Evolutionary conservation across 495 filamentous ascomycete genomes (phyloP).

Genomic region (Podospora australis): DNA sequence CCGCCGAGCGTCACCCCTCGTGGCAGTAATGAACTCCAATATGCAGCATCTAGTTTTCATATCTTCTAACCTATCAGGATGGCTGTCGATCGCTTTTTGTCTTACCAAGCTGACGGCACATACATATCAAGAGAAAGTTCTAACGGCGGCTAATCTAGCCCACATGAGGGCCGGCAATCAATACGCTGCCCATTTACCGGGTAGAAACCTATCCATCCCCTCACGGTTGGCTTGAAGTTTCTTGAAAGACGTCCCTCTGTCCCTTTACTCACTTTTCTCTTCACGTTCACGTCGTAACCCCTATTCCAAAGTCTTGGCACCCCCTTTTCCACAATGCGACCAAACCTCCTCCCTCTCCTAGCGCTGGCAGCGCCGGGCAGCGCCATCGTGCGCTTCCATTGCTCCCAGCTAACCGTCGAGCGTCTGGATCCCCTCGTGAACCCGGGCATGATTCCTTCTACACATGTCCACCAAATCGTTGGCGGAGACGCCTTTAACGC

Average conservation of each 20-base stretch:
- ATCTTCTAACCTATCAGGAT: no score
- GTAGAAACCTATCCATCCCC: background rate
- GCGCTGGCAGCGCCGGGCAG: background rate
- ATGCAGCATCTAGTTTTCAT: no score
- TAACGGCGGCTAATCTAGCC: no score
- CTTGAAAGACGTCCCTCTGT: background rate
- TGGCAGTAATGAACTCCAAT: no score
- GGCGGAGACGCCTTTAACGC: constrained; percentile 46
- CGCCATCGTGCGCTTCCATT: constrained; percentile 10
- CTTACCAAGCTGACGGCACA: no score
- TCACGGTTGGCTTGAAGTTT: background rate
- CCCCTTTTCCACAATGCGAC: no score
- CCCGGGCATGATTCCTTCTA: constrained; percentile 32
- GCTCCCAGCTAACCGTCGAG: constrained; percentile 21
- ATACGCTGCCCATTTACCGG: background rate
- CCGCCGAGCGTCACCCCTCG: no score
- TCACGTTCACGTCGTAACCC: background rate
- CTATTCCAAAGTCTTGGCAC: background rate
- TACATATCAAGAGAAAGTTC: no score
- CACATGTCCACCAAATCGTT: constrained; percentile 44
- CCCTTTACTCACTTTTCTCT: background rate
- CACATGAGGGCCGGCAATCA: no score
- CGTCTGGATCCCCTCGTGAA: constrained; percentile 39
- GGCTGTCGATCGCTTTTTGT: no score
- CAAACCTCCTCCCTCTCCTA: background rate